Evolutionary conservation across 805 yeast species (phyloP), one percentile per base, ranked within the genome.

Genomic region (Lipomyces spencermartinsiae): DNA sequence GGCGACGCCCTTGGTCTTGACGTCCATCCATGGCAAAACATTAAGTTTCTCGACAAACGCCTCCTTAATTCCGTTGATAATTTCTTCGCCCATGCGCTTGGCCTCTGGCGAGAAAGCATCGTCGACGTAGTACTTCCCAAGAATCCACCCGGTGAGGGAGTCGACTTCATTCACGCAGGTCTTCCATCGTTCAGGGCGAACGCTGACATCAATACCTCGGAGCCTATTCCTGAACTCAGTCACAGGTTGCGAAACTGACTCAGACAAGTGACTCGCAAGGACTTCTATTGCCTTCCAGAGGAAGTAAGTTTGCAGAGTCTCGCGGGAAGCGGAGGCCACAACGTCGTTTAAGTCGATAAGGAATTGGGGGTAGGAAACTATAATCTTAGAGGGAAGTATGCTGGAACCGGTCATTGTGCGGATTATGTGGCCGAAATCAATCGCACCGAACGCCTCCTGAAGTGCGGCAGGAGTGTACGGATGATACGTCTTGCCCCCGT

Each of bases 151-250:
- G 7, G 72, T 63, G 35, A 69, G 64, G 31, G 65, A 60, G 62
- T 70, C 73, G 37, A 70, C 73, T 51, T 70, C 72, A 34, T 58
- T 62, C 12, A 70, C 72, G 46, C 73, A 70, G n/a, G 66, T n/a
- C 59, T 69, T 63, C 71, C 70, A 70, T 12, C 73, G 72, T 34
- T 68, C 73, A 33, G 73, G 59, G n/a, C 65, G 65, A 22, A 63
- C 67, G 39, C 64, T 35, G 14, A 72, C 58, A 51, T 61, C 63
- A 29, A 68, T 62, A 16, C 73, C 73, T 7, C 72, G 67, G 34
- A 70, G 68, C 31, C 35, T 46, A 59, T 70, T 70, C 46, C 68
- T 63, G 64, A 70, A 70, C 37, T 65, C 71, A 31, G 61, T 58
- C 22, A 70, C 69, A 2, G 73, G 73, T 19, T 59, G 22, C 12